Base-by-base conservation (phyloP, 2,329 filamentous ascomycete genomes). In the Chaetoscypha palmicola region DNA sequence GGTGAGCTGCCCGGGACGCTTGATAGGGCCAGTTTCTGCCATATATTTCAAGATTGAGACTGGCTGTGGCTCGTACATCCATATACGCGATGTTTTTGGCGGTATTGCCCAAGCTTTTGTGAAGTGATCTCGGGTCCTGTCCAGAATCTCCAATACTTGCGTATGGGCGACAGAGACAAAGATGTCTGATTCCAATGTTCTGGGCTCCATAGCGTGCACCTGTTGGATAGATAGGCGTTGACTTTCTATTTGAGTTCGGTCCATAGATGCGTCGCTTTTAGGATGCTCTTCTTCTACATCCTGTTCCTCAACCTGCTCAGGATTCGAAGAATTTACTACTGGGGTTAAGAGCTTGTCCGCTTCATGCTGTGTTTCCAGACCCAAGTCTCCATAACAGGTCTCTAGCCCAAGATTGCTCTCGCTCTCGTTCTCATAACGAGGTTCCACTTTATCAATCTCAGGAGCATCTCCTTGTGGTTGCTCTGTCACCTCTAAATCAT, bases 101-200 rank as follows among this genome's bases (percentile, higher is more conserved):
- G 77, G 75, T 17, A 83, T 69, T 38, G 67, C 70, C 63, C 75
- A 81, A 12, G 65, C 62, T 33, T 78, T 68, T 46, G 75, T 73
- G 41, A 82, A 68, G 54, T 80, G 70, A 43, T 76, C 67, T 43
- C 73, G 72, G 2, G 60, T 64, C 1, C 76, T 71, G 8, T 66
- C 59, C 8, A 72, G 52, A 24, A 83, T 73, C 10, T 67, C 59
- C 5, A 63, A 56, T n/a, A 79, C 66, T 2, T 70, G 66, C 5
- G 69, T 57, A 0, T 67, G 62, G 26, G 69, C 62, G 3, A 78
- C 64, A 11, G 71, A 70, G 41, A 80, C 66, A 41, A 79, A 67
- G 5, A 78, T 65, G 51, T 79, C 76, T 2, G 74, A 73, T 22
- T 68, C 66, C 30, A 68, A 64, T 2, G 70, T 72, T 39, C 71